phyloP scores from a whole-genome alignment of 2,329 filamentous ascomycete genomes.

The Davidsoniella australis region DNA sequence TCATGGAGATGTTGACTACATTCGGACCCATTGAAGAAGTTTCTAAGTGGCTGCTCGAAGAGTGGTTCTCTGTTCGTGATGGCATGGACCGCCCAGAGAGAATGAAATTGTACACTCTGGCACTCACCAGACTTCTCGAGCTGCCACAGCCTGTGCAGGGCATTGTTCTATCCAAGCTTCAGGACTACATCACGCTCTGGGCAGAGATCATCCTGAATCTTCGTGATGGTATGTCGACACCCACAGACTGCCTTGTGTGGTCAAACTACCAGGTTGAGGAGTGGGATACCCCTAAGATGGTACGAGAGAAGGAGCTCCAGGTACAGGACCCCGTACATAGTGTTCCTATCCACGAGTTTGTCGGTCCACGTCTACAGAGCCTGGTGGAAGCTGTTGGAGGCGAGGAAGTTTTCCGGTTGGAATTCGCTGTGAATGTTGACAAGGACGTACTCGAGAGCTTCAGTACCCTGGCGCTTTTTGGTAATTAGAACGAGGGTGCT shows the following conservation, averaged over 20 bases:
- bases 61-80: constrained; percentile 55
- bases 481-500: too few relatives aligned
- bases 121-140: constrained; percentile 54
- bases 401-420: constrained; percentile 45
- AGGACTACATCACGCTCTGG: constrained; percentile 64
- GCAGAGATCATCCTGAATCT: constrained; percentile 51
- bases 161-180: constrained; percentile 43
- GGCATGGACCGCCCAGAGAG: constrained; percentile 47
- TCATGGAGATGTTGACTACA: constrained; percentile 39
- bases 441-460: constrained; percentile 53
- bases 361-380: constrained; percentile 42
- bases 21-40: constrained; percentile 31
- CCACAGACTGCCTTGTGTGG: constrained; percentile 35
- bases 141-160: constrained; percentile 39
- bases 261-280: constrained; percentile 25
- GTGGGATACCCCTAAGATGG: constrained; percentile 39
- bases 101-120: constrained; percentile 57
- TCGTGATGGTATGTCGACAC: constrained; percentile 38
- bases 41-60: constrained; percentile 41
- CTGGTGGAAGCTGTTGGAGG: constrained; percentile 46
- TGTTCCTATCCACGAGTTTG: constrained; percentile 45
- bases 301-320: constrained; percentile 34
- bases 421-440: constrained; percentile 61
- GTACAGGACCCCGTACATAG: constrained; percentile 50
- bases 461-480: constrained; percentile 3